phyloP scores from a whole-genome alignment of 1,284 basidiomycete species.

The Rhodotorula sp. region DNA sequence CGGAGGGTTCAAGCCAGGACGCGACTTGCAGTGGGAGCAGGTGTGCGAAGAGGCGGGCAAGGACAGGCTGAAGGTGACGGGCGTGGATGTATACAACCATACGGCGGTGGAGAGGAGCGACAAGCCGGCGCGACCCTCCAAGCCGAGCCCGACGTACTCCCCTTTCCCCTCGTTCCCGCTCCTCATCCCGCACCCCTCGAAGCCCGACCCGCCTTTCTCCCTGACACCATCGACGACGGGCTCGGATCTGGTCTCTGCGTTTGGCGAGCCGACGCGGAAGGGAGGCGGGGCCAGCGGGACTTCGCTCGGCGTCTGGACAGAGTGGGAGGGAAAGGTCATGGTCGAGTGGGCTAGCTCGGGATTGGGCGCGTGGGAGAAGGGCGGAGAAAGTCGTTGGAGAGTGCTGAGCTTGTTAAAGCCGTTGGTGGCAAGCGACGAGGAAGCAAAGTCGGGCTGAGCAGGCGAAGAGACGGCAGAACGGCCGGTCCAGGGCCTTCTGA shows the following conservation, averaged over 20 bases:
- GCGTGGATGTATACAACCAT: constrained; percentile 74
- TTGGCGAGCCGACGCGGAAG: constrained; percentile 82
- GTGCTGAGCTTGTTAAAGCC: constrained; percentile 63
- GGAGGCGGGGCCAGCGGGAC: constrained; percentile 67
- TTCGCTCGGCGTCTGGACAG: constrained; percentile 82
- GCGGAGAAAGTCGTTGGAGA: constrained; percentile 73
- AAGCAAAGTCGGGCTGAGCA: constrained; percentile 15
- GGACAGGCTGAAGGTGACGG: constrained; percentile 60
- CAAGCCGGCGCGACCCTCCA: neutral
- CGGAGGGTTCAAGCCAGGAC: constrained; percentile 46
- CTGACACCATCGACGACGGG: constrained; percentile 61
- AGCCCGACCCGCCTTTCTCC: constrained; percentile 53
- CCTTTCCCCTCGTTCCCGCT: constrained; percentile 53
- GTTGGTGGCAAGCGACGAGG: constrained; percentile 14
- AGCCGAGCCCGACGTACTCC: constrained; percentile 21
- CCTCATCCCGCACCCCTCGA: constrained; percentile 55
- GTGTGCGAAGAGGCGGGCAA: constrained; percentile 49
- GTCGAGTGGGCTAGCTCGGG: constrained; percentile 77
- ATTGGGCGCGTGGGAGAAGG: constrained; percentile 76
- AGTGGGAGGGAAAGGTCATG: constrained; percentile 71
- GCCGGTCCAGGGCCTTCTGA: too few species aligned
- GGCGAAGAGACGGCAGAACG: neutral
- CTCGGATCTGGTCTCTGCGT: constrained; percentile 64
- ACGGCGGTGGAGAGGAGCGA: constrained; percentile 15
- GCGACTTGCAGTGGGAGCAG: constrained; percentile 53